Base-by-base conservation (phyloP, 2,329 filamentous ascomycete genomes). In the Tolypocladium nubicola region DNA sequence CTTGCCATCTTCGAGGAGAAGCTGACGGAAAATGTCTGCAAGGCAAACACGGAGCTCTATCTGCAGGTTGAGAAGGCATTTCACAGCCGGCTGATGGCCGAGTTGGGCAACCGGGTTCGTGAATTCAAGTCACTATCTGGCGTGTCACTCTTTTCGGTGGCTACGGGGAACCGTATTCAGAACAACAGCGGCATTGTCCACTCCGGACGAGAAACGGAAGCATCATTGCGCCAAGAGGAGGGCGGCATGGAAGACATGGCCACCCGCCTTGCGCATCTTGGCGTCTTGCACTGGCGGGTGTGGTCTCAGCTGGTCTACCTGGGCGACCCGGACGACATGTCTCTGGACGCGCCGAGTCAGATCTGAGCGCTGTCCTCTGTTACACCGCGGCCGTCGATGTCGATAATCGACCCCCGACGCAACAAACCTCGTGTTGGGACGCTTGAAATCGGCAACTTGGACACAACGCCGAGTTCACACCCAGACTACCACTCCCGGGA, bases 221-320 rank as follows among this genome's bases (percentile, higher is more conserved):
- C 64, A 23, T 64, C 65, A 5, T 64, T 65, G 59, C 74, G 73
- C 11, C 75, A 79, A 49, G 79, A 82, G 54, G 80, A 83, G 53
- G 76, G 74, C 49, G 77, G 79, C 39, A 66, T 88, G 41, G 78
- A 80, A 49, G 86, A 90, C 58, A 83, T 96, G 69, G 84, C 89
- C 1, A 87, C 85, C 50, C 84, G 89, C 52, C 79, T 96, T 54
- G 87, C 90, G 7, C 93, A 97, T 67, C 83, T 97, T 50, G 85
- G 89, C 16, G 79, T 94, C 7, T 75, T 97, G 30, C 91, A 97
- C 71, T 97, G 92, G 91, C 82, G 89, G 53, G 87, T 96, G 3
- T 97, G 92, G 90, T 82, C 83, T 1, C 82, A 83, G 2, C 76
- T 96, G 56, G 84, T 88, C 14, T 96, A 96, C 68, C 62, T 73